These are phyloP conservation scores for Clarireedia hainanense DNA, from an alignment of 2,329 filamentous ascomycete genomes.

Conservation along the genomic window DNA sequence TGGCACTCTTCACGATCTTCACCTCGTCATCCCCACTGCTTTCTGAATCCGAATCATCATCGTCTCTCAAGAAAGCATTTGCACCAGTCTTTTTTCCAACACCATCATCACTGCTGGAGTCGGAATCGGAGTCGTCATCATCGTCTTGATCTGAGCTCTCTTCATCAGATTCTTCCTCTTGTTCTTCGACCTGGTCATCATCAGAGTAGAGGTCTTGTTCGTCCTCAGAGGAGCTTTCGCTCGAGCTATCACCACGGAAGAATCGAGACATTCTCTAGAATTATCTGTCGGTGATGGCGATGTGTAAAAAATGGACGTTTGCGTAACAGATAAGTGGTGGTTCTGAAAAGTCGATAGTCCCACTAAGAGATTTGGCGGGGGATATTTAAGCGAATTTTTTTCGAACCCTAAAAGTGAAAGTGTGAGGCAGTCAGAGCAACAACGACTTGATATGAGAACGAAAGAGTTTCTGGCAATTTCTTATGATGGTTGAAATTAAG, in stretches of 20 bases:
- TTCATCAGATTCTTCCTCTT: slow-evolving; percentile 42
- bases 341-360: background rate
- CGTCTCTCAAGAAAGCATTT: slow-evolving; percentile 73
- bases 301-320: background rate
- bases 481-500: no score
- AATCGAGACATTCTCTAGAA: slow-evolving; percentile 79
- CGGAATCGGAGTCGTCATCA: slow-evolving; percentile 39
- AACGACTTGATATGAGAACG: no score
- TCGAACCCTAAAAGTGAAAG: background rate
- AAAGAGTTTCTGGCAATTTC: no score
- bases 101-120: slow-evolving; percentile 55
- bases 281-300: background rate
- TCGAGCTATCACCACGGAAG: slow-evolving; percentile 94
- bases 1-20: slow-evolving; percentile 90
- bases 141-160: slow-evolving; percentile 40
- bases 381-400: slow-evolving; percentile 11
- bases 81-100: slow-evolving; percentile 62
- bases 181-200: slow-evolving; percentile 52
- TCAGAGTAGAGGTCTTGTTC: slow-evolving; percentile 91
- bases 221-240: slow-evolving; percentile 84
- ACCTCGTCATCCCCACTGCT: slow-evolving; percentile 78
- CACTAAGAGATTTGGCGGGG: slow-evolving; percentile 7
- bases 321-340: background rate
- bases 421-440: no score
- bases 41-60: slow-evolving; percentile 64